A percentile compares a stretch with the other conserved stretches of the same genome.
These are phyloP conservation scores for Hyaloscypha variabilis DNA, from an alignment of 495 filamentous ascomycete genomes.

Conservation along the genomic window DNA sequence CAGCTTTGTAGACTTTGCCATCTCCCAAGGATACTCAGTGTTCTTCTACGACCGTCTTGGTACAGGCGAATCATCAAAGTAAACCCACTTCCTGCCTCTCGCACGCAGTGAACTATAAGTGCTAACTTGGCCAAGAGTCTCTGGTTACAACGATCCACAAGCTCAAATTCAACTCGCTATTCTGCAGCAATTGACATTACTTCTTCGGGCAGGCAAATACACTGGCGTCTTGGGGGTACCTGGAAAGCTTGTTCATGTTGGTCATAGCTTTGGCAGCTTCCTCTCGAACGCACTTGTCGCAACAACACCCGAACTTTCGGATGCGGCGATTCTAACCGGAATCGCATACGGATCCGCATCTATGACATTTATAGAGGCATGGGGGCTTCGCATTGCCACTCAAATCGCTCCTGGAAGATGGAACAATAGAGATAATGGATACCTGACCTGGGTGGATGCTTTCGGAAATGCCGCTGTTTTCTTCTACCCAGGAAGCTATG, in stretches of 20 bases:
- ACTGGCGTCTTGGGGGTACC: constrained; percentile 30
- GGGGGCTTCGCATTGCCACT: constrained; percentile 10
- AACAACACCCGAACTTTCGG: constrained; percentile 1
- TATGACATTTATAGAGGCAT: constrained; percentile 2
- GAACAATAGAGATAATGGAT: constrained; percentile 8
- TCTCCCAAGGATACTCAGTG: constrained; percentile 52
- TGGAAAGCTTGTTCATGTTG: constrained; percentile 54
- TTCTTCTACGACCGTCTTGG: constrained; percentile 61
- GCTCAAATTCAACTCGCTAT: constrained; percentile 9
- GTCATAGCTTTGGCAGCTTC: constrained; percentile 54
- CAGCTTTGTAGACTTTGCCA: constrained; percentile 55
- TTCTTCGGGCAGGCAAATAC: constrained; percentile 14
- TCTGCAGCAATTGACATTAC: constrained; percentile 5
- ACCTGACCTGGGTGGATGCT: constrained; percentile 10
- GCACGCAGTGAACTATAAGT: constrained; percentile 5
- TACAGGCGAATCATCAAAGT: constrained; percentile 54
- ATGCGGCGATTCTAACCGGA: constrained; percentile 19
- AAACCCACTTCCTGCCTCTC: neutral
- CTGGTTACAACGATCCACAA: constrained; percentile 17
- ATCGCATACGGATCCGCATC: neutral
- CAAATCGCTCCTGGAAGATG: constrained; percentile 1
- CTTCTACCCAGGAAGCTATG: constrained; percentile 1
- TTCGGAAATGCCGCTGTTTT: neutral
- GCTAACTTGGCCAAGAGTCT: no score
- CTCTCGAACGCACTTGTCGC: constrained; percentile 40